Percentiles rank a stretch among this genome's conserved stretches.
These are phyloP conservation scores for Tetragonia tetragonoides DNA, from an alignment of 148 eudicot species.

Conservation along the genomic window DNA sequence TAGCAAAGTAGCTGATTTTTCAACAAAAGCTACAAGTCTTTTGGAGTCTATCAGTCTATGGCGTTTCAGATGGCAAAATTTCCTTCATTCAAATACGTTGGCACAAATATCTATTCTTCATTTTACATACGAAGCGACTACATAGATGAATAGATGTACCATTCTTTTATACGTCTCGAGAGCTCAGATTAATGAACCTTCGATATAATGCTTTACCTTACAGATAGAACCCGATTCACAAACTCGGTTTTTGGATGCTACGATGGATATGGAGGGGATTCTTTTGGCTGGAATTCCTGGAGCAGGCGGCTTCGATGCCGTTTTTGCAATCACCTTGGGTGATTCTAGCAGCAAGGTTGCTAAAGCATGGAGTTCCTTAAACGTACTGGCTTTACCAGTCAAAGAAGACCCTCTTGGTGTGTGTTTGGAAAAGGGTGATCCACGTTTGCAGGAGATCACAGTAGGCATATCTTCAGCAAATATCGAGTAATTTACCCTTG, in stretches of 20 bases:
- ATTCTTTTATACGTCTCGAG: too few relatives aligned
- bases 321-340: slow-evolving; percentile 77
- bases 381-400: slow-evolving; percentile 81
- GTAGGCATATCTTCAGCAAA: slow-evolving; percentile 45
- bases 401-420: slow-evolving; percentile 91
- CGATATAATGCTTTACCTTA: slow-evolving; percentile 2
- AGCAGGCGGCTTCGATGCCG: slow-evolving; percentile 96
- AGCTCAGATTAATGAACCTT: not conserved
- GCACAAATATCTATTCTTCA: not conserved
- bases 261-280: slow-evolving; percentile 88
- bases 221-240: slow-evolving; percentile 97
- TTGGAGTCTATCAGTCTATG: not conserved
- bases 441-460: slow-evolving; percentile 53
- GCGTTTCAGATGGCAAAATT: not conserved
- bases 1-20: not conserved
- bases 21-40: not conserved
- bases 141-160: too few relatives aligned
- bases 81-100: not conserved
- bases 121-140: not conserved
- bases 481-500: slow-evolving; percentile 27
- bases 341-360: slow-evolving; percentile 55
- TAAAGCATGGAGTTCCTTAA: slow-evolving; percentile 64
- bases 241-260: slow-evolving; percentile 71
- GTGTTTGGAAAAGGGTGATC: slow-evolving; percentile 64
- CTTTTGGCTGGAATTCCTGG: slow-evolving; percentile 96